These are phyloP conservation scores for Porogramme epimiltina DNA, from an alignment of 1,284 basidiomycete species.

Conservation along the genomic window DNA sequence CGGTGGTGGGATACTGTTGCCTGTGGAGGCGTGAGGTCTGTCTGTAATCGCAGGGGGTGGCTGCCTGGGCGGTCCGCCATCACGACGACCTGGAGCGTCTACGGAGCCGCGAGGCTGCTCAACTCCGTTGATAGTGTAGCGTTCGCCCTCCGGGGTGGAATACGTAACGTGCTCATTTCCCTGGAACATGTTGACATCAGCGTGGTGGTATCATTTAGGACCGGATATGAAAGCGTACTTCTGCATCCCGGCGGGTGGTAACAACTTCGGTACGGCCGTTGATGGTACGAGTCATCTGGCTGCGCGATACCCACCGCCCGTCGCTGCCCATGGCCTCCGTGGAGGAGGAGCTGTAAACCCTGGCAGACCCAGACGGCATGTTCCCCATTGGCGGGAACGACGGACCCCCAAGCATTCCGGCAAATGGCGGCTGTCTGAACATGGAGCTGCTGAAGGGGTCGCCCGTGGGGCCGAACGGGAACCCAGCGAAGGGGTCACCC, in stretches of 20 bases:
- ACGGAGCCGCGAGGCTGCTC: constrained; percentile 46
- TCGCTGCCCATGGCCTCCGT: constrained; percentile 23
- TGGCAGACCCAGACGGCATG: constrained; percentile 3
- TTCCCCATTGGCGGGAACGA: background rate
- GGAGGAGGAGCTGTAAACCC: constrained; percentile 25
- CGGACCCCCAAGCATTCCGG: constrained; percentile 12
- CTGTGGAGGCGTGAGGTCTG: constrained; percentile 7
- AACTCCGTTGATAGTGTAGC: constrained; percentile 68
- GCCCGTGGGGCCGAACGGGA: constrained; percentile 7
- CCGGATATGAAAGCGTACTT: constrained; percentile 40
- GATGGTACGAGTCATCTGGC: constrained; percentile 51
- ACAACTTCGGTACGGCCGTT: constrained; percentile 69
- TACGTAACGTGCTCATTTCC: constrained; percentile 73
- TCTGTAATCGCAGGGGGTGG: constrained; percentile 12
- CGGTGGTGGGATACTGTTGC: background rate
- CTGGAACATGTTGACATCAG: constrained; percentile 34
- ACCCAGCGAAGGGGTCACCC: constrained; percentile 7
- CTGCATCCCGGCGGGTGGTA: constrained; percentile 54
- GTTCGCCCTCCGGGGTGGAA: constrained; percentile 64
- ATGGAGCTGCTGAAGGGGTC: background rate
- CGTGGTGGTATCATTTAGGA: constrained; percentile 1
- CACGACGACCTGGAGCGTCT: constrained; percentile 9
- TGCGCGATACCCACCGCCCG: constrained; percentile 52
- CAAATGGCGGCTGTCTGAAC: constrained; percentile 4
- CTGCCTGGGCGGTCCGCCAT: constrained; percentile 1